Conservation (phyloP, 2,329 filamentous ascomycete genomes). For the Hysterium pulicare region DNA sequence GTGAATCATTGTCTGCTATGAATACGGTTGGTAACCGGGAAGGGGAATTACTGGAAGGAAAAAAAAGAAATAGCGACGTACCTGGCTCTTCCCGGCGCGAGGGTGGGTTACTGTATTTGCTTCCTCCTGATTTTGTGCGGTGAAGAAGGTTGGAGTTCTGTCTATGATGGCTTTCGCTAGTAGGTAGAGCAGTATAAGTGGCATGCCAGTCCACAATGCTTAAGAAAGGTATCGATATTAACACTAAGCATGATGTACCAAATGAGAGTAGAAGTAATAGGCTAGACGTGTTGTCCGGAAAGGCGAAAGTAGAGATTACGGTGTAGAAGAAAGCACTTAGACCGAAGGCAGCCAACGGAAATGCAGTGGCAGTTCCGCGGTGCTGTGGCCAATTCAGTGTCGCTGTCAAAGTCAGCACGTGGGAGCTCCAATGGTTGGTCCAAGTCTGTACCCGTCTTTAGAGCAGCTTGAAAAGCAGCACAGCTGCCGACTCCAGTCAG, state of each 20-base stretch:
- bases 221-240: slow-evolving; percentile 81
- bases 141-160: slow-evolving; percentile 45
- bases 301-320: slow-evolving; percentile 68
- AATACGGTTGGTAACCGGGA: slow-evolving; percentile 31
- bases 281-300: slow-evolving; percentile 77
- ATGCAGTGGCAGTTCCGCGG: slow-evolving; percentile 88
- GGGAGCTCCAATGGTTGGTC: background rate
- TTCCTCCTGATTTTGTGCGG: slow-evolving; percentile 47
- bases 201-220: slow-evolving; percentile 65
- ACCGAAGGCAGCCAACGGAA: slow-evolving; percentile 88
- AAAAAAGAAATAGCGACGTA: slow-evolving; percentile 46
- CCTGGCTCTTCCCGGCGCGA: slow-evolving; percentile 56
- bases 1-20: slow-evolving; percentile 33
- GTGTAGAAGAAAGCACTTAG: slow-evolving; percentile 97
- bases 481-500: slow-evolving; percentile 86
- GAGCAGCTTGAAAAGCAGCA: slow-evolving; percentile 80
- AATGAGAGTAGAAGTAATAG: slow-evolving; percentile 77
- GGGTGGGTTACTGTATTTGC: slow-evolving; percentile 38
- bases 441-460: slow-evolving; percentile 64
- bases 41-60: slow-evolving; percentile 12
- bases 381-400: slow-evolving; percentile 90
- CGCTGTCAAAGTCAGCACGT: slow-evolving; percentile 48
- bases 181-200: slow-evolving; percentile 56
- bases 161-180: slow-evolving; percentile 45
- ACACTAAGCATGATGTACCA: slow-evolving; percentile 73